Percentiles rank a stretch among this genome's conserved stretches.
phyloP scores from a whole-genome alignment of 176 grass and related monocot genomes.

The Aegilops umbellulata region DNA sequence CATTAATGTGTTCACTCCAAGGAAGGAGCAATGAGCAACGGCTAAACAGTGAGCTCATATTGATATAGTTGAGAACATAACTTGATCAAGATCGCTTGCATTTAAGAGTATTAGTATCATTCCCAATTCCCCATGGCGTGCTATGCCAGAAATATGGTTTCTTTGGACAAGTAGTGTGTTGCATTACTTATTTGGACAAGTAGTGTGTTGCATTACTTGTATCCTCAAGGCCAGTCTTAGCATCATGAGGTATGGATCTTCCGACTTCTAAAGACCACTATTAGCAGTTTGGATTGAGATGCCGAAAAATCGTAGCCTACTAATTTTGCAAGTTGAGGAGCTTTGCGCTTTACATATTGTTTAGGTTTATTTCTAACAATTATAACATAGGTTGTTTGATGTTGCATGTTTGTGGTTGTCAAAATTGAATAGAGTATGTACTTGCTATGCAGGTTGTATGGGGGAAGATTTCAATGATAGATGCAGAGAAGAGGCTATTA shows the following conservation, averaged over 20 bases:
- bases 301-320: neutral
- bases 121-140: neutral
- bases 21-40: constrained; percentile 4
- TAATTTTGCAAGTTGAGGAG: constrained; percentile 11
- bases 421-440: constrained; percentile 21
- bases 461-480: constrained; percentile 98
- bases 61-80: neutral
- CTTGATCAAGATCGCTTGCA: constrained; percentile 9
- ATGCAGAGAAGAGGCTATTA: constrained; percentile 92
- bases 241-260: neutral
- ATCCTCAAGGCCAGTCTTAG: neutral
- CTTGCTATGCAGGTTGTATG: constrained; percentile 71
- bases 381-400: neutral
- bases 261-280: neutral
- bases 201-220: neutral
- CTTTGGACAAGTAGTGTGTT: too few species aligned
- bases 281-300: constrained; percentile 17
- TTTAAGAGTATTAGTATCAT: neutral
- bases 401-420: neutral
- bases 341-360: neutral
- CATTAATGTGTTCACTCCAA: neutral
- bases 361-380: constrained; percentile 10
- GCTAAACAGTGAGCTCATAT: constrained; percentile 8
- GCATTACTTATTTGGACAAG: too few species aligned
- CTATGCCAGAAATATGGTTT: too few species aligned